Conservation (phyloP, 2,329 filamentous ascomycete species). For the Aspergillus brasiliensis region DNA sequence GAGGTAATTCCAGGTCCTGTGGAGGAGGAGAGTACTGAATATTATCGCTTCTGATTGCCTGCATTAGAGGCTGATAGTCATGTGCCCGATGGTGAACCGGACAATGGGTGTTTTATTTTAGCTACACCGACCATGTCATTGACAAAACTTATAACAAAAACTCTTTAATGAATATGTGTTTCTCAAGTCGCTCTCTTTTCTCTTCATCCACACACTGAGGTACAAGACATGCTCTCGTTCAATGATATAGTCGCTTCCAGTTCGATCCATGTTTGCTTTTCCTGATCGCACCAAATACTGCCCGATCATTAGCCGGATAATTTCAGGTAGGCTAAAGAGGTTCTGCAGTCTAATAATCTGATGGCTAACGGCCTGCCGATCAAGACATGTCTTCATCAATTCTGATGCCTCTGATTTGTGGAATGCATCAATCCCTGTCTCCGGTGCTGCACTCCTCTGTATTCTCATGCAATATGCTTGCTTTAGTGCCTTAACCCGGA, state of each 20-base stretch:
- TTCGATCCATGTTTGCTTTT: too few relatives aligned
- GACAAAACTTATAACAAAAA: too few relatives aligned
- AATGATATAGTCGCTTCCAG: too few relatives aligned
- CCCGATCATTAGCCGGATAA: background rate
- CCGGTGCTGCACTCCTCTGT: background rate
- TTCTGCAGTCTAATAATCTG: background rate
- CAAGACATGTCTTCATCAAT: background rate
- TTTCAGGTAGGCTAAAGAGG: background rate
- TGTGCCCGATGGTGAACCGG: too few relatives aligned
- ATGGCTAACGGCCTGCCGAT: background rate
- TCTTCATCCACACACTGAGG: too few relatives aligned
- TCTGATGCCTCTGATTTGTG: background rate
- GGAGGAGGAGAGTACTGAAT: background rate
- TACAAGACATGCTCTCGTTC: too few relatives aligned
- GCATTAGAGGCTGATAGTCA: too few relatives aligned
- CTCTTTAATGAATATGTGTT: too few relatives aligned
- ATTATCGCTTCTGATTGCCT: too few relatives aligned
- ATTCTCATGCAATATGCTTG: background rate
- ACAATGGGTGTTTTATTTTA: too few relatives aligned
- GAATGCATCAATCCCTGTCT: background rate
- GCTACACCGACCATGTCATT: too few relatives aligned
- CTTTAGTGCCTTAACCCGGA: background rate
- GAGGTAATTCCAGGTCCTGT: background rate
- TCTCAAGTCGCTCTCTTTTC: too few relatives aligned
- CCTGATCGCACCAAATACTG: background rate